Base-by-base conservation (phyloP, 352 stramenopile species). In the Thalassiosira hispida region DNA sequence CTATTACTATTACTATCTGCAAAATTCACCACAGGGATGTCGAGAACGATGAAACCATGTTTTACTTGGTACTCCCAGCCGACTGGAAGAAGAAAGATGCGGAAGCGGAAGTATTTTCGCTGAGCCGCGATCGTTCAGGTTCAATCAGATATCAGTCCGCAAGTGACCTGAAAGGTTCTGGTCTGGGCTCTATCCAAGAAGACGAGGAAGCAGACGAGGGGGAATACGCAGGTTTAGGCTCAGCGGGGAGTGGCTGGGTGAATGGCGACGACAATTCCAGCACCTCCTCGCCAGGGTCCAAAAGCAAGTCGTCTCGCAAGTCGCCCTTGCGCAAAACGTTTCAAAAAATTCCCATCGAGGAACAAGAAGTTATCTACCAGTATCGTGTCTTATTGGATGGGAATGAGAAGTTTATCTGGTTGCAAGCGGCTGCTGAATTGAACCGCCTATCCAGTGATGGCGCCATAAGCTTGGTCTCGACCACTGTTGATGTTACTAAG, bases 401-500 rank as follows among this genome's bases (percentile, higher is more conserved):
- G 25, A 82, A 82, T 52, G 74, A 82, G 51, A 82, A 82, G 22
- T 82, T 82, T 46, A 77, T 82, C 31, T 82, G 74, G 74, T 59
- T 82, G 20, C 47, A 73, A 72, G 74, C 74, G 38, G 74, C 74
- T 56, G 33, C 65, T 7, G 74, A 82, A 66, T 42, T 82, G 16
- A 52, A 52, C 4, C 65, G 74, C 2, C 52, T 82, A 0, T 42
- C 38, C 46, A 40, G 42, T 63, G 60, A 66, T 27, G 64, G 16
- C 62, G 74, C 66, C 1, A 31, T 57, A 23, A 73, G 25, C 49
- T 69, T 31, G 18, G 22, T 49, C 14, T 47, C n/a, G 40, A 6
- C 29, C 33, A 62, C 65, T 31, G 51, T 55, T 42, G 27, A 29
- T 60, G 65, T 64, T 9, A 72, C 46, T 2, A 70, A 71, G 63